phyloP scores from a whole-genome alignment of 2,329 filamentous ascomycete species.

The Phoma herbarum region DNA sequence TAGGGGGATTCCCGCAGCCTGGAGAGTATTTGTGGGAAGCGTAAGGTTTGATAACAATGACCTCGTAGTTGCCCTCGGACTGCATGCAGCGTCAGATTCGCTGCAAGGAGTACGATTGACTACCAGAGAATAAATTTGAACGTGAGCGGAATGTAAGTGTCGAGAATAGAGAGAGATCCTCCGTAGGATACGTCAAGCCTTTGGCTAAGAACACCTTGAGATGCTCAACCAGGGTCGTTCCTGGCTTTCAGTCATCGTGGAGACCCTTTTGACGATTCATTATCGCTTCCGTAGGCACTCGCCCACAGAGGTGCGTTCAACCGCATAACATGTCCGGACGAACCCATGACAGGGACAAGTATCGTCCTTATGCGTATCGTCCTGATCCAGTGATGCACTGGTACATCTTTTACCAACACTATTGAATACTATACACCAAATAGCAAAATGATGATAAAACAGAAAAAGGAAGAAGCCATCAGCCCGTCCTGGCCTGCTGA shows the following conservation, averaged over 20 bases:
- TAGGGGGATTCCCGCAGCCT: background rate
- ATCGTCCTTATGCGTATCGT: background rate
- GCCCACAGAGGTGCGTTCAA: background rate
- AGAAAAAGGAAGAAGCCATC: background rate
- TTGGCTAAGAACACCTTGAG: background rate
- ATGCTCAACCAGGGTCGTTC: background rate
- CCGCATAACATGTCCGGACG: background rate
- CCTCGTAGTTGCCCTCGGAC: background rate
- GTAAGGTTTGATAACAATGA: background rate
- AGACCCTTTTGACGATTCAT: background rate
- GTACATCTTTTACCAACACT: background rate
- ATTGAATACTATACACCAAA: background rate
- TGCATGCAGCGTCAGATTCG: background rate
- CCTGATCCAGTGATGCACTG: background rate
- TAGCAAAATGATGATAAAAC: background rate
- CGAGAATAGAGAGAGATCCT: background rate
- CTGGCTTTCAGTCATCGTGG: background rate
- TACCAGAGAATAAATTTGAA: background rate
- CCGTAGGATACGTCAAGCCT: background rate
- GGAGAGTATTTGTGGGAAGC: background rate
- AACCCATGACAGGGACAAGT: background rate
- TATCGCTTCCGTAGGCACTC: too few relatives aligned
- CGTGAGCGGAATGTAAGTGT: background rate
- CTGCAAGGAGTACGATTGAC: background rate
- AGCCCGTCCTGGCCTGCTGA: background rate